These are phyloP conservation scores for Mortierella sp. DNA, from an alignment of 371 early-diverging fungal genomes.

Conservation along the genomic window DNA sequence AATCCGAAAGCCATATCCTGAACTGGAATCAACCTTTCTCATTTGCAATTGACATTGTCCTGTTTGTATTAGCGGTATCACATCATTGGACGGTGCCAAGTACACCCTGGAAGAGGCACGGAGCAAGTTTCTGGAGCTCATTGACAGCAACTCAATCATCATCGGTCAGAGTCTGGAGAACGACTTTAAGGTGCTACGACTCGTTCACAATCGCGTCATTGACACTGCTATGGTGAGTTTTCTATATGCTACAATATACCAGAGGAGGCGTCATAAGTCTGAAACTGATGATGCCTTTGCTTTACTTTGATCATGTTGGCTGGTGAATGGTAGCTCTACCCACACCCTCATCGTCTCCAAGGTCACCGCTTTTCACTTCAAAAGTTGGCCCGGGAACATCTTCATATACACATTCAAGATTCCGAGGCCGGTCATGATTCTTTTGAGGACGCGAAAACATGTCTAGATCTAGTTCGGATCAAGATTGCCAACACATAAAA, in stretches of 20 bases:
- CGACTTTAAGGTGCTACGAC: conserved; percentile 43
- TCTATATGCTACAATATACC: neutral
- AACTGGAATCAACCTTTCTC: neutral
- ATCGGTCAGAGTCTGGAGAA: conserved; percentile 59
- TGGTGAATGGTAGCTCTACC: conserved; percentile 28
- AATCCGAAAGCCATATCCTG: neutral
- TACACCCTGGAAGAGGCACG: conserved; percentile 56
- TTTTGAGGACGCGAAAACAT: conserved; percentile 66
- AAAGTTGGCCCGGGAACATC: conserved; percentile 28
- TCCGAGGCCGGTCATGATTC: conserved; percentile 68
- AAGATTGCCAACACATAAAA: conserved; percentile 44
- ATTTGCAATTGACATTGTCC: neutral
- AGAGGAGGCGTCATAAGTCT: neutral
- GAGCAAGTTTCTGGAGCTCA: conserved; percentile 55
- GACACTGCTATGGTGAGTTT: conserved; percentile 33
- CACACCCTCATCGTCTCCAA: conserved; percentile 19
- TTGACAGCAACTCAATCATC: conserved; percentile 27
- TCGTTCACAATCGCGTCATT: conserved; percentile 31
- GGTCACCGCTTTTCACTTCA: conserved; percentile 36
- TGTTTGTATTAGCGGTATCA: conserved; percentile 61
- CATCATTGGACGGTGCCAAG: conserved; percentile 59
- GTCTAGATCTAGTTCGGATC: conserved; percentile 58
- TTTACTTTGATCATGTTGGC: neutral
- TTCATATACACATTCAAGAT: conserved; percentile 62
- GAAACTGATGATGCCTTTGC: neutral